A percentile compares a stretch with the other conserved stretches of the same genome.
Conservation (phyloP, 75 land plant species). For the Pinus taeda region DNA sequence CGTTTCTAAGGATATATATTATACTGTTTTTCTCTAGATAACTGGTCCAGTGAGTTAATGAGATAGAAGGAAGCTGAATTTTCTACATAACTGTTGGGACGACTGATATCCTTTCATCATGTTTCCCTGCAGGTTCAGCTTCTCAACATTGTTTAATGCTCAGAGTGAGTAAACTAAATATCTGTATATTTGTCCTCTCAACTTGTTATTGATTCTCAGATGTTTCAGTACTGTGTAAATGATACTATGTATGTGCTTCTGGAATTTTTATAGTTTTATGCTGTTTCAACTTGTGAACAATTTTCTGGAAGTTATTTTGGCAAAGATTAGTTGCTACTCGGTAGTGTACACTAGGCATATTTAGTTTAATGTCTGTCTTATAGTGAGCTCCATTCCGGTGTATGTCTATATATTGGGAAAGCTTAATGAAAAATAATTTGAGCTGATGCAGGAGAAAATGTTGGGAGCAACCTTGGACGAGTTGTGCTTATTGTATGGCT, state of each 20-base stretch:
- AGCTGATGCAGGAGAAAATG: constrained; percentile 36
- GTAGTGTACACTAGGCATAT: not conserved
- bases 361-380: not conserved
- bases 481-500: constrained; percentile 52
- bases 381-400: not conserved
- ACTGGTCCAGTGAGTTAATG: not conserved
- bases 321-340: too few species aligned
- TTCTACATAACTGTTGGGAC: not conserved
- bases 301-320: not conserved
- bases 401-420: not conserved
- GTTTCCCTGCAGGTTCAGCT: not conserved
- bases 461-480: constrained; percentile 30
- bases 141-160: not conserved
- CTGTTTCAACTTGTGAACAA: not conserved
- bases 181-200: not conserved
- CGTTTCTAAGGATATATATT: not conserved
- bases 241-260: not conserved
- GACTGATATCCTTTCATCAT: not conserved
- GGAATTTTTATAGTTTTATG: not conserved
- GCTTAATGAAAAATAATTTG: not conserved
- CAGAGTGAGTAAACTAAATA: not conserved
- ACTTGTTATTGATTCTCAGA: too few species aligned
- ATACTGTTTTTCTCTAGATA: not conserved
- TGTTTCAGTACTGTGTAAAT: not conserved
- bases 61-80: not conserved